Conservation (phyloP, 1,284 basidiomycete genomes). For the Ceratorhiza oryzae-sativae region DNA sequence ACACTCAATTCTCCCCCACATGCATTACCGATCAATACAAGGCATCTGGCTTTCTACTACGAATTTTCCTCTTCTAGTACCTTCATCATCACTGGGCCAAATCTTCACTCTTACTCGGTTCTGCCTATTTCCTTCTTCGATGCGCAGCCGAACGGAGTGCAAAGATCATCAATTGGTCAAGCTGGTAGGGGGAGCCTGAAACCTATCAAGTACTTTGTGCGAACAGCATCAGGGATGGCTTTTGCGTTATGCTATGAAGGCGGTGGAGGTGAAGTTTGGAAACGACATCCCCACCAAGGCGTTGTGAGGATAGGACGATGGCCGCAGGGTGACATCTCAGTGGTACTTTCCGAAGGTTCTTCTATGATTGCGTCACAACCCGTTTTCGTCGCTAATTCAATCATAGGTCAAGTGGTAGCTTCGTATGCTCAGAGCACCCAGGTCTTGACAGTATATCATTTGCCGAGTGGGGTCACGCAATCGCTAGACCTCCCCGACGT, state of each 20-base stretch:
- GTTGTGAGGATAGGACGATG: constrained; percentile 55
- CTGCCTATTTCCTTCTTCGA: constrained; percentile 66
- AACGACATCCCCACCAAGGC: constrained; percentile 51
- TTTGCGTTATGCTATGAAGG: constrained; percentile 66
- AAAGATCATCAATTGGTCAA: constrained; percentile 1
- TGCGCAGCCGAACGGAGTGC: constrained; percentile 53
- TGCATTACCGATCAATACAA: constrained; percentile 43
- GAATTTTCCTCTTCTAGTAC: constrained; percentile 54
- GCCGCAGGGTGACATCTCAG: constrained; percentile 54
- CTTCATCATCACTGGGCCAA: constrained; percentile 65
- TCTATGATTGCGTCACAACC: neutral
- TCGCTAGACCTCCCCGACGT: neutral
- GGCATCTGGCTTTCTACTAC: constrained; percentile 54
- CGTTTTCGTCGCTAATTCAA: constrained; percentile 47
- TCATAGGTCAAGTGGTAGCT: neutral
- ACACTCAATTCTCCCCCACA: constrained; percentile 67
- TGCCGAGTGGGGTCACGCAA: constrained; percentile 21
- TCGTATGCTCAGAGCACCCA: neutral
- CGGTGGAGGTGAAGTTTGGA: constrained; percentile 68
- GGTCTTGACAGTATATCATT: constrained; percentile 3
- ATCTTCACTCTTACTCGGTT: constrained; percentile 64
- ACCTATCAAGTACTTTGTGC: constrained; percentile 64
- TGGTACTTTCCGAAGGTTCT: constrained; percentile 20
- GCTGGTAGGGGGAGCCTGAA: constrained; percentile 31
- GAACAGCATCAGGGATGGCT: constrained; percentile 77